A percentile compares a stretch with the other conserved stretches of the same genome.
phyloP scores from a whole-genome alignment of 179 eudicot species.

The Pouteria campechiana region DNA sequence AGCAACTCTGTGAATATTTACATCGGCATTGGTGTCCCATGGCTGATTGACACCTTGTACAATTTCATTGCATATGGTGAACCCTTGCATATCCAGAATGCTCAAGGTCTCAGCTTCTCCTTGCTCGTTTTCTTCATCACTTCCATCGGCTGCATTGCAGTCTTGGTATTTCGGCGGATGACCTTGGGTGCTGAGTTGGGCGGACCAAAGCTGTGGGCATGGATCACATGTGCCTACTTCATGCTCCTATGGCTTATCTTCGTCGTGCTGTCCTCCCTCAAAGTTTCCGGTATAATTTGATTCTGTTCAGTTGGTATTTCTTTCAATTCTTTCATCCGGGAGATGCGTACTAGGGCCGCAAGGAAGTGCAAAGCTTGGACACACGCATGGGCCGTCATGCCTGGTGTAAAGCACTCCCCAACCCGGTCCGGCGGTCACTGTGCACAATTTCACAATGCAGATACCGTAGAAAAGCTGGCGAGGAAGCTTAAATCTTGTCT shows the following conservation, averaged over 20 bases:
- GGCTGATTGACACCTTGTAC: constrained; percentile 80
- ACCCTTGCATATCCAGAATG: constrained; percentile 23
- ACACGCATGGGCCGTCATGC: too few species aligned
- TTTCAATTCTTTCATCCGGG: too few species aligned
- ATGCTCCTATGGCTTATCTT: constrained; percentile 75
- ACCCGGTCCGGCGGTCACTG: too few species aligned
- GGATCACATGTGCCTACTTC: constrained; percentile 56
- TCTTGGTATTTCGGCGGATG: constrained; percentile 37
- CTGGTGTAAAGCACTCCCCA: too few species aligned
- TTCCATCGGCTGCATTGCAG: constrained; percentile 27
- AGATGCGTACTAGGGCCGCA: too few species aligned
- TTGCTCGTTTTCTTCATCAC: constrained; percentile 41
- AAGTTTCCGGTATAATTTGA: constrained; percentile 24
- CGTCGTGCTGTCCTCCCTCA: constrained; percentile 27
- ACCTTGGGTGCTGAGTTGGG: constrained; percentile 88
- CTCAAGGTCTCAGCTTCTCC: constrained; percentile 37
- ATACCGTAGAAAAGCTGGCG: too few species aligned
- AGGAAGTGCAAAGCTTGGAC: too few species aligned
- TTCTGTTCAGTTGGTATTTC: too few species aligned
- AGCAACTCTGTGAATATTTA: constrained; percentile 94
- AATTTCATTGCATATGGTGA: constrained; percentile 38
- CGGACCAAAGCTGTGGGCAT: constrained; percentile 79
- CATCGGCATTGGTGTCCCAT: constrained; percentile 84
- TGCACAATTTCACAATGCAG: too few species aligned
- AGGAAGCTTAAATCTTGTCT: too few species aligned